Evolutionary conservation across 2,329 filamentous ascomycete species (phyloP), one percentile per base, ranked within the genome.

Genomic region (Verruconis gallopava): DNA sequence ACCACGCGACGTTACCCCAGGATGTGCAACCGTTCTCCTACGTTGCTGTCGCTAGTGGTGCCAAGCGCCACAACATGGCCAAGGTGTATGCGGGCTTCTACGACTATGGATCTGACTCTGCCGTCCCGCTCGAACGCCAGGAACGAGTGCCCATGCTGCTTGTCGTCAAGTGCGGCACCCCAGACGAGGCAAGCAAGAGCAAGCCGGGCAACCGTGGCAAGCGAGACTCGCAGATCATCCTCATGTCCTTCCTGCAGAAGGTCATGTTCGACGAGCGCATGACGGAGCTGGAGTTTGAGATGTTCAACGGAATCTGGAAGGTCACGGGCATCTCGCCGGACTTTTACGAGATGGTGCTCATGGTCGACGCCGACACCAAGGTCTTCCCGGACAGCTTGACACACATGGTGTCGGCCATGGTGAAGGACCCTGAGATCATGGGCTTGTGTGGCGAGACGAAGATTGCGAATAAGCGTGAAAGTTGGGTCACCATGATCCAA

Each of bases 181-280:
- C 85, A 1, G 85, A 85, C 43, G 91, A 98, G 65, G 73, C 77
- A 21, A 69, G 63, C 32, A 81, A 81, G 53, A 72, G 81, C 44
- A 98, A 98, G 65, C 85, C 93, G 11, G 91, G 91, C 53, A 98
- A 98, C 65, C 78, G 91, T 64, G 93, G 91, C 63, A 98, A 98
- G 72, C 85, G 91, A 59, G 91, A 98, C 71, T 94, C 85, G 68
- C 91, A 98, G 62, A 95, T 98, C 56, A 91, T 98, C 52, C 73
- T 98, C 50, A 98, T 98, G 91, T 95, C 88, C 4, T 98, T 98
- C 72, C 68, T 98, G 51, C 91, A 98, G 59, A 98, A 98, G 68
- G 91, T 98, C 57, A 98, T 98, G 91, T 98, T 98, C 55, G 91
- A 98, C 59, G 93, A 98, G 65, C 83, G 91, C 47, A 98, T 98